Base-by-base conservation (phyloP, 2,329 filamentous ascomycete species). In the Alternaria dauci region DNA sequence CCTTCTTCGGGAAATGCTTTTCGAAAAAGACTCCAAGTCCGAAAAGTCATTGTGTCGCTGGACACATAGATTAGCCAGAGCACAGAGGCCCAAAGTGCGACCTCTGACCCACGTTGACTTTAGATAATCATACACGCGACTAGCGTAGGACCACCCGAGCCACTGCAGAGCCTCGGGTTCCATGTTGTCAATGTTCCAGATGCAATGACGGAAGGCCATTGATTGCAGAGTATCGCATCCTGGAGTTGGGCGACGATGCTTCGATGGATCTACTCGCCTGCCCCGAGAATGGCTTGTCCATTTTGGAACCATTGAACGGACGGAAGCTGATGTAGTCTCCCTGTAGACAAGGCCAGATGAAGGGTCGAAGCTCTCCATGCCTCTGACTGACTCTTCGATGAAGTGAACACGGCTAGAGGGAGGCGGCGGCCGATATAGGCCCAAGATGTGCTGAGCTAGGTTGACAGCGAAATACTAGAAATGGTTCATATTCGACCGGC, bases 131-230 rank as follows among this genome's bases (percentile, higher is more conserved):
- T 71, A 71, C 9, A 73, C 62, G 4, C 20, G 59, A 38, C 58
- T 43, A 5, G 65, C 68, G 26, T 63, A 69, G 7, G 65, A 54
- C 71, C 68, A 72, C 6, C 62, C 63, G 5, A 67, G 67, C 57
- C 59, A 69, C 52, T 65, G 58, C 16, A 73, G 41, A 23, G 63
- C 58, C 16, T 61, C 65, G 3, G 65, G 57, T 25, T 55, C 44
- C 53, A 73, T 66, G 1, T 55, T 23, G 16, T 71, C 59, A 8
- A 63, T 46, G 38, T 71, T 61, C 62, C 59, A 71, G 8, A 61
- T 41, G 23, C 68, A 72, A 16, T 52, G 55, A 26, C 70, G 68
- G 32, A 71, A 41, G 9, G 62, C 65, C 58, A 66, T 70, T 8
- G 61, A 58, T 34, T 66, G 56, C 5, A 73, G 55, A 6, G 61